These are phyloP conservation scores for Beauveria caledonica DNA, from an alignment of 2,329 filamentous ascomycete genomes.

Conservation along the genomic window DNA sequence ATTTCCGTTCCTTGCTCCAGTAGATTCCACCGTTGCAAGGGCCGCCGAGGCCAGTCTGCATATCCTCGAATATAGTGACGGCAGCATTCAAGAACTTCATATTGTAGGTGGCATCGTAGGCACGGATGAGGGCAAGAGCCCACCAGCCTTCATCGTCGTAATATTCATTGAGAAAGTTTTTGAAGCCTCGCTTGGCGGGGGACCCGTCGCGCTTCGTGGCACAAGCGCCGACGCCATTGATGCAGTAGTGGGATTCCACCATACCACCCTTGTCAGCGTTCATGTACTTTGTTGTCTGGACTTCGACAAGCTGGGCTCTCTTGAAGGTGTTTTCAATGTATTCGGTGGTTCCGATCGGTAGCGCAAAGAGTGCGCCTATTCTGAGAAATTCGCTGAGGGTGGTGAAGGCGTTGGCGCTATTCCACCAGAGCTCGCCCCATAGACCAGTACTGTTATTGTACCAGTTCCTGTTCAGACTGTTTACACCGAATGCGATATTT, in stretches of 20 bases:
- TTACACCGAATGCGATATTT: slow-evolving; percentile 26
- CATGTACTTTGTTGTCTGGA: slow-evolving; percentile 31
- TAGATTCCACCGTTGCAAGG: slow-evolving; percentile 47
- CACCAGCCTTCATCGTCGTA: slow-evolving; percentile 60
- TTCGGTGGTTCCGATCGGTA: slow-evolving; percentile 29
- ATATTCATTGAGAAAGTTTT: slow-evolving; percentile 41
- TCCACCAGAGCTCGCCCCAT: slow-evolving; percentile 66
- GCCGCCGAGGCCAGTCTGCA: slow-evolving; percentile 38
- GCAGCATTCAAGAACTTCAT: slow-evolving; percentile 45
- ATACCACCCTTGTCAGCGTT: slow-evolving; percentile 24
- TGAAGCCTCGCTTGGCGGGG: slow-evolving; percentile 27
- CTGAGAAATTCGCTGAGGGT: slow-evolving; percentile 47
- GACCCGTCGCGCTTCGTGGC: slow-evolving; percentile 18
- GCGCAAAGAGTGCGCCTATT: slow-evolving; percentile 25
- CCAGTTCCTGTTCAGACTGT: slow-evolving; percentile 46
- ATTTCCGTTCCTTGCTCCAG: slow-evolving; percentile 44
- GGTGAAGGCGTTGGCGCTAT: slow-evolving; percentile 59
- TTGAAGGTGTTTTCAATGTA: slow-evolving; percentile 37
- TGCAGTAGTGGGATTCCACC: slow-evolving; percentile 30
- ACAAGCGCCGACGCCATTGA: slow-evolving; percentile 16
- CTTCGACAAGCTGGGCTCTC: slow-evolving; percentile 33
- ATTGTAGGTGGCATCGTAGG: slow-evolving; percentile 46
- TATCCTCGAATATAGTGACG: slow-evolving; percentile 46
- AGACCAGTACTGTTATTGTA: slow-evolving; percentile 53
- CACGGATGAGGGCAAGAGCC: slow-evolving; percentile 49